Evolutionary conservation across 2,329 filamentous ascomycete genomes (phyloP).

Genomic region (Rhexocercosporidium sp.): DNA sequence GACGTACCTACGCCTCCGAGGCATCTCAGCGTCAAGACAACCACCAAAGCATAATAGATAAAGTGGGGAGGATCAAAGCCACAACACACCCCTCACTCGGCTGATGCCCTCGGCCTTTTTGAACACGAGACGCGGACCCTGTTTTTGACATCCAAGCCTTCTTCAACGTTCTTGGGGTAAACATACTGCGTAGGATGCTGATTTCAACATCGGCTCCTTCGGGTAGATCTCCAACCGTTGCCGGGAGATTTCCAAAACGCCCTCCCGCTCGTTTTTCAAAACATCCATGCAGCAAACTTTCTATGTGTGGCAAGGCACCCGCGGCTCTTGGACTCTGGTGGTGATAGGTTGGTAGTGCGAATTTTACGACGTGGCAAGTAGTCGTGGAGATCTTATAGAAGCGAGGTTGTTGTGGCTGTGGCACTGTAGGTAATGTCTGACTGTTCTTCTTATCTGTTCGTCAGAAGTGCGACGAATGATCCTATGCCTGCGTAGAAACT

Average conservation of each 20-base stretch:
- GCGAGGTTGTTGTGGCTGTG: constrained; percentile 4
- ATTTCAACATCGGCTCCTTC: not conserved
- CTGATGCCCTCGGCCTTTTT: not conserved
- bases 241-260: constrained; percentile 3
- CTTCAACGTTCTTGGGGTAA: not conserved
- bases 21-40: constrained; percentile 8
- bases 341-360: not conserved
- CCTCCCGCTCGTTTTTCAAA: not conserved
- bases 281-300: not conserved
- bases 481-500: no score
- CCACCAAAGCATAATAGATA: not conserved
- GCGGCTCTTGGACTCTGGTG: not conserved
- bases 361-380: not conserved
- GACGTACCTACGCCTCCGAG: not conserved
- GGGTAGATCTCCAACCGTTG: not conserved
- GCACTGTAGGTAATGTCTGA: constrained; percentile 6
- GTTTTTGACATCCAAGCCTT: not conserved
- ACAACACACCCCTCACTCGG: constrained; percentile 2
- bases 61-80: not conserved
- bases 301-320: not conserved
- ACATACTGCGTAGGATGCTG: no score
- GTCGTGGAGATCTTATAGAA: not conserved
- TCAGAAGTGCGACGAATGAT: not conserved
- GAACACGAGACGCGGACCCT: no score
- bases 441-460: not conserved